Conservation (phyloP, 164 flowering plant species). For the Tinospora cordifolia region DNA sequence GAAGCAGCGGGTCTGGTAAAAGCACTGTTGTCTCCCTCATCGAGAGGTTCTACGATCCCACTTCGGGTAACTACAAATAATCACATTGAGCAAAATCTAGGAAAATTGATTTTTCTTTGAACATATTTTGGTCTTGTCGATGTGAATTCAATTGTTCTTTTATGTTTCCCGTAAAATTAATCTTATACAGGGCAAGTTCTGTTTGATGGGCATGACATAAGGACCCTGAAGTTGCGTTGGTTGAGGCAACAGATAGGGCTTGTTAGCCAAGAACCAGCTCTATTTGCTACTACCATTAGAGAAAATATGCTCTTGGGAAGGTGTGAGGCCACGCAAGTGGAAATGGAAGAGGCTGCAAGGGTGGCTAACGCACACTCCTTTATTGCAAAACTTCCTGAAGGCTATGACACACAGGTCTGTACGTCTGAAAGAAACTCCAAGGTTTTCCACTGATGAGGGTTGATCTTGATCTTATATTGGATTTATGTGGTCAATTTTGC, state of each 20-base stretch:
- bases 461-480: no score
- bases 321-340: slow-evolving; percentile 70
- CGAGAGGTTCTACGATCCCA: slow-evolving; percentile 83
- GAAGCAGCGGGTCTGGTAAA: slow-evolving; percentile 92
- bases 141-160: background rate
- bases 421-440: background rate
- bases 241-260: slow-evolving; percentile 93
- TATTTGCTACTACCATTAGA: slow-evolving; percentile 86
- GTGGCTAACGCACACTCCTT: slow-evolving; percentile 97
- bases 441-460: no score
- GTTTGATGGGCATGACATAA: slow-evolving; percentile 91
- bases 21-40: slow-evolving; percentile 89
- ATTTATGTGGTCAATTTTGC: no score
- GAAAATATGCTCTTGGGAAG: slow-evolving; percentile 88
- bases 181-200: slow-evolving; percentile 60
- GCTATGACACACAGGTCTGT: slow-evolving; percentile 84
- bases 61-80: slow-evolving; percentile 40
- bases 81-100: background rate
- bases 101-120: background rate
- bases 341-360: slow-evolving; percentile 92
- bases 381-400: slow-evolving; percentile 78
- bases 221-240: slow-evolving; percentile 74
- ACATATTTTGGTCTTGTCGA: background rate
- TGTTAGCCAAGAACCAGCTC: slow-evolving; percentile 95
- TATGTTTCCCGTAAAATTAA: slow-evolving; percentile 8